Conservation (phyloP, 441 rosid species). For the Theobroma grandiflorum region DNA sequence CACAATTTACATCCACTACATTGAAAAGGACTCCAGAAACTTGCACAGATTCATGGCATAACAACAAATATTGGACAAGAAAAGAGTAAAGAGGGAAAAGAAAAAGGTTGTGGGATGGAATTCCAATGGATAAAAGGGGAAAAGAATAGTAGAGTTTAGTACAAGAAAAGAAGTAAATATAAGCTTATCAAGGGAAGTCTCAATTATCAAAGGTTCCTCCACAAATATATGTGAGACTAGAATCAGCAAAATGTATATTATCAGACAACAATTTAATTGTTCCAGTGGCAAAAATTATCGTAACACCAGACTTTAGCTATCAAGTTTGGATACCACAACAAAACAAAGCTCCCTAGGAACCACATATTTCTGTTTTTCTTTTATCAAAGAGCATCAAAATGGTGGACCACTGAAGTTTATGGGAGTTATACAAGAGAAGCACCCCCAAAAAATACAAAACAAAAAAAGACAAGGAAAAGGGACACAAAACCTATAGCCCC, state of each 20-base stretch:
- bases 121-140: background rate
- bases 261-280: background rate
- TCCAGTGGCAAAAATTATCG: background rate
- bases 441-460: background rate
- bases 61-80: background rate
- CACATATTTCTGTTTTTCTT: background rate
- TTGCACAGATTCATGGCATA: background rate
- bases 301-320: background rate
- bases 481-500: background rate
- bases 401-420: background rate
- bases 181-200: slow-evolving; percentile 7
- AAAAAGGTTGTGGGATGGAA: background rate
- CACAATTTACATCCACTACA: background rate
- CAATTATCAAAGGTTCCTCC: background rate
- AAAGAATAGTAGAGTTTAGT: background rate
- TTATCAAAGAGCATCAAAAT: background rate
- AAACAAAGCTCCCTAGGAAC: background rate
- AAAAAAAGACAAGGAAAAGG: background rate
- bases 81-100: background rate
- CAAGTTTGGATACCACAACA: background rate
- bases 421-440: slow-evolving; percentile 8
- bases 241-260: background rate
- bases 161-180: background rate
- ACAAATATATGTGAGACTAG: background rate
- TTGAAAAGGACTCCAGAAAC: background rate